Percentiles rank a stretch among this genome's conserved stretches.
Evolutionary conservation across 2,329 filamentous ascomycete genomes (phyloP).

Genomic region (Aureobasidium sp.): DNA sequence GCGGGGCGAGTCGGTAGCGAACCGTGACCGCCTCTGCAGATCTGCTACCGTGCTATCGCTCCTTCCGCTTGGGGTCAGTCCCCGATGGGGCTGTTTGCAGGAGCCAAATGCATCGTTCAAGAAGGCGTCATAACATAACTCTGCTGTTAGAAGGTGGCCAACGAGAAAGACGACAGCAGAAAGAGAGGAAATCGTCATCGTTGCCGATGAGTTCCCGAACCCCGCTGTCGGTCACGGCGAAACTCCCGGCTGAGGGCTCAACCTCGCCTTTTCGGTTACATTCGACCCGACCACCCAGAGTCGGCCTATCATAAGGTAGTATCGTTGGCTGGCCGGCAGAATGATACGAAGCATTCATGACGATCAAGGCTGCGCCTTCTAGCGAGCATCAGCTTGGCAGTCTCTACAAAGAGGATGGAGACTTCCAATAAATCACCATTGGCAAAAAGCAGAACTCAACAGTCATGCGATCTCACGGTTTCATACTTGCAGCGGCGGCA

Average conservation of each 20-base stretch:
- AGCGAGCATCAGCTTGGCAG: too few relatives aligned
- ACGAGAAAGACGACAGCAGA: neutral
- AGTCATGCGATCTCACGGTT: neutral
- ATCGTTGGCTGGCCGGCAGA: neutral
- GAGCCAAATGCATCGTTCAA: neutral
- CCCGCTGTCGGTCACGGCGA: neutral
- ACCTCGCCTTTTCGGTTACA: conserved; percentile 4
- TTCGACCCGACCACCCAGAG: neutral
- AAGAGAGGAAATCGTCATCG: neutral
- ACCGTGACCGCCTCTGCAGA: neutral
- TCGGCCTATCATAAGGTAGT: conserved; percentile 10
- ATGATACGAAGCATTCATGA: neutral
- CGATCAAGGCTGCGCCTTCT: neutral
- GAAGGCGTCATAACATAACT: neutral
- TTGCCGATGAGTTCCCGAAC: neutral
- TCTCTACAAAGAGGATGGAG: neutral
- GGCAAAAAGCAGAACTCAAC: neutral
- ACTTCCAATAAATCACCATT: neutral
- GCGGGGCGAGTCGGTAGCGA: neutral
- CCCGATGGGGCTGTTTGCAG: too few relatives aligned
- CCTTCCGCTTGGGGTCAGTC: too few relatives aligned
- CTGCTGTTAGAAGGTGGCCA: neutral
- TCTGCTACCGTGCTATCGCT: conserved; percentile 3
- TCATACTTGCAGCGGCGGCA: neutral
- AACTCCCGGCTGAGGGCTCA: neutral